phyloP scores from a whole-genome alignment of 257 asterid species.

The Fraxinus cuspidata region DNA sequence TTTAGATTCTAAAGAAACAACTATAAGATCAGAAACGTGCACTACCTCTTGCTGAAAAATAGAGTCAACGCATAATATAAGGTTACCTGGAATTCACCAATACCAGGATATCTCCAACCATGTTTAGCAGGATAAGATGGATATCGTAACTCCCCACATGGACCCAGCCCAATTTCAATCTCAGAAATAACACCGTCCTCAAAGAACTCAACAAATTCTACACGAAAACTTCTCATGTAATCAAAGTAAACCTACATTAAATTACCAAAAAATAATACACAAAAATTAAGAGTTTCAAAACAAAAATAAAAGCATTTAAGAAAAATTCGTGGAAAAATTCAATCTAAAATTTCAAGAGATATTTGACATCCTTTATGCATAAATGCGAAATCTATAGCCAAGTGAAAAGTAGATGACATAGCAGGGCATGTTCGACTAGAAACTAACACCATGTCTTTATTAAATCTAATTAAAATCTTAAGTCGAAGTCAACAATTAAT shows the following conservation, averaged over 20 bases:
- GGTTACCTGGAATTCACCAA: constrained; percentile 83
- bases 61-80: constrained; percentile 1
- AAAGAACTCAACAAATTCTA: constrained; percentile 77
- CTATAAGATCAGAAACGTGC: neutral
- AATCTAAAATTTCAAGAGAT: neutral
- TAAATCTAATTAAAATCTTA: no score
- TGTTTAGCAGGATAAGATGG: constrained; percentile 78
- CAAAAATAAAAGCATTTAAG: neutral
- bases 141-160: constrained; percentile 80
- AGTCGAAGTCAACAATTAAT: no score
- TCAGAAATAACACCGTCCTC: constrained; percentile 58
- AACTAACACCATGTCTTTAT: neutral
- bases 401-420: neutral
- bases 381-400: neutral
- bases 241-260: constrained; percentile 68
- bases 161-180: constrained; percentile 85
- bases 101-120: constrained; percentile 83
- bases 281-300: constrained; percentile 8
- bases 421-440: neutral
- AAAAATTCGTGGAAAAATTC: neutral
- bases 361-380: constrained; percentile 3
- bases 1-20: constrained; percentile 4
- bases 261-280: constrained; percentile 12
- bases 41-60: constrained; percentile 1
- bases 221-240: constrained; percentile 80